Base-by-base conservation (phyloP, 1,284 basidiomycete genomes). In the Sporisorium graminicola region DNA sequence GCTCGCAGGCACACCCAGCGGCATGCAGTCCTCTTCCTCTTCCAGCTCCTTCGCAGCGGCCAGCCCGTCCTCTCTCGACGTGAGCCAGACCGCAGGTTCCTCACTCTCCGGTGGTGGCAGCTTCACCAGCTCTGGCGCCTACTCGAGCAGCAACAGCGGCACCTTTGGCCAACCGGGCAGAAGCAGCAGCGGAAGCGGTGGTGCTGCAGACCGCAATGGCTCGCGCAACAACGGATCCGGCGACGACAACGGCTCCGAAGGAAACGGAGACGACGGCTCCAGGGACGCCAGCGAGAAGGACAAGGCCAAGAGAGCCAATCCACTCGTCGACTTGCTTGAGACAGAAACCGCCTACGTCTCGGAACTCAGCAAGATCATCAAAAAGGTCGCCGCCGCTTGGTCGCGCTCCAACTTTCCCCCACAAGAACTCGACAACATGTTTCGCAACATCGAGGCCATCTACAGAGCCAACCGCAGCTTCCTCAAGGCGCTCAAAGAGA, bases 351-450 rank as follows among this genome's bases (percentile, higher is more conserved):
- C 89, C 33, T 99, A 97, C 87, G 94, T 98, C n/a, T 94, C 95
- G 40, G 90, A 94, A 78, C 88, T 99, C 46, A 91, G 94, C 24
- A 91, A 92, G 55, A 90, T 98, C 79, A 97, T 99, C 81, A 90
- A 98, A 93, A 94, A 93, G 90, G 93, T 98, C 9, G 97, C 97
- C 5, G 92, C 92, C 27, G 97, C 97, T 59, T 99, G 96, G 96
- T 98, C 95, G 14, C 89, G 94, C 44, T 90, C 91, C 51, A 97
- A 98, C 86, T 91, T 99, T 47, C 96, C 97, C 18, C 97, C 96
- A 2, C 90, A 90, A 14, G 92, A 94, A 80, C 90, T 99, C 42
- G 96, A 99, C 86, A 87, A 89, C 59, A 95, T 99, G 93, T 99
- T 99, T 87, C 90, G 96, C 74, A 92, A 92, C 80, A 90, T 98